Base-by-base conservation (phyloP, 192 early-diverging fungal genomes). In the Linnemannia exigua region DNA sequence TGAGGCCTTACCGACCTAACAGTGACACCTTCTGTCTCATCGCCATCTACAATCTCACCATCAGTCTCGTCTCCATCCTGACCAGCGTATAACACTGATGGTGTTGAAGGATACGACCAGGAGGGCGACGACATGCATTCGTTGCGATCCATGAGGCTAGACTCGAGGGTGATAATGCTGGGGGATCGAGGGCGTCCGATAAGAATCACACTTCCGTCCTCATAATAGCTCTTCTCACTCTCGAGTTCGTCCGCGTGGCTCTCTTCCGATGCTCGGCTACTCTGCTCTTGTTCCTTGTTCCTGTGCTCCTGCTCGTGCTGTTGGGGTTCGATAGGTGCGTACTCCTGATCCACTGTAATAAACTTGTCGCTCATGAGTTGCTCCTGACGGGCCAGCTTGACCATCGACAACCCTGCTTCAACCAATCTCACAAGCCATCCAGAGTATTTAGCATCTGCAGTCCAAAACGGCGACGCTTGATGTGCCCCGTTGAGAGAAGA, bases 161-260 rank as follows among this genome's bases (percentile, higher is more conserved):
- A 79, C 4, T 85, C 77, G 50, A 85, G 31, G 1, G 83, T 75
- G 58, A 76, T 72, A n/a, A 85, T 85, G 25, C 77, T 79, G 2
- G 77, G 47, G 2, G 74, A 79, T 28, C 74, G 38, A 22, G 83
- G 58, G 3, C 83, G 73, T 15, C 48, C 70, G 20, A 86, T 70
- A 17, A 86, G 54, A 17, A 86, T 41, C 1, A 86, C 58, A 47
- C 63, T 77, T 7, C 73, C 84, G 17, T 86, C 84, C 19, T 80
- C 77, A 1, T 48, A 61, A 54, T 58, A 76, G 54, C 75, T 71
- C 58, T 22, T 70, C 9, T 86, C 74, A 33, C 84, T 77, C 15
- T 37, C 77, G 15, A 37, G n/a, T 4, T 66, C 61, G 33, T 75
- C 74, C 11, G n/a, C 12, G 28, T 67, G 58, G 3, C 37, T 63